Conservation (phyloP, 148 eudicot species). For the Polygonum aviculare region DNA sequence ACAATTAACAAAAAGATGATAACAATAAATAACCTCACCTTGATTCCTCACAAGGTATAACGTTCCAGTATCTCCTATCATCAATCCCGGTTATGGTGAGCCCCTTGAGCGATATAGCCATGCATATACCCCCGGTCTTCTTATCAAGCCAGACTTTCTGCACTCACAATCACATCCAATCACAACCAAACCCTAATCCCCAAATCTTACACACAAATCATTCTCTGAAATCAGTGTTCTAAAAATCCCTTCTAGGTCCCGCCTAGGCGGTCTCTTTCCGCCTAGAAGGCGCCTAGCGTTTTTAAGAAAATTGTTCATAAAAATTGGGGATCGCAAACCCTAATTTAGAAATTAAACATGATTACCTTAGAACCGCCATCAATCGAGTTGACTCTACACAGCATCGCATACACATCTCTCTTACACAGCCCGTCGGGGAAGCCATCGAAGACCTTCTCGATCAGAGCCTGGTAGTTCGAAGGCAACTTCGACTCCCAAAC, state of each 20-base stretch:
- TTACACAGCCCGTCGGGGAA: constrained; percentile 30
- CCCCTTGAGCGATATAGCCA: constrained; percentile 15
- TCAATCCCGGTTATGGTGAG: constrained; percentile 19
- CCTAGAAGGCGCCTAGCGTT: too few relatives aligned
- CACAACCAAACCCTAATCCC: not conserved
- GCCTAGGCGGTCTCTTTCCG: too few relatives aligned
- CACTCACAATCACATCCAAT: not conserved
- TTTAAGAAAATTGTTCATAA: too few relatives aligned
- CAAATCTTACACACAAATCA: too few relatives aligned
- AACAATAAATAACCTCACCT: constrained; percentile 1
- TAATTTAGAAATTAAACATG: not conserved
- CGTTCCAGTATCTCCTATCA: constrained; percentile 22
- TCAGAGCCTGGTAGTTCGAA: constrained; percentile 34
- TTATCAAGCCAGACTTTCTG: constrained; percentile 20
- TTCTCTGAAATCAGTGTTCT: too few relatives aligned
- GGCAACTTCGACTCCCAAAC: constrained; percentile 84
- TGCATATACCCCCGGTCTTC: constrained; percentile 13
- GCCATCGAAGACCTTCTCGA: constrained; percentile 34
- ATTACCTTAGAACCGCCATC: constrained; percentile 68
- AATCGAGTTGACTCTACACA: constrained; percentile 42
- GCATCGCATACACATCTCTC: constrained; percentile 55
- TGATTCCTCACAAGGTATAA: constrained; percentile 19
- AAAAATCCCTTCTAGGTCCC: too few relatives aligned
- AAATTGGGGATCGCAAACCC: too few relatives aligned
- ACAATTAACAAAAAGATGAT: not conserved